Evolutionary conservation across 495 filamentous ascomycete genomes (phyloP).

Genomic region (Hyaloscypha variabilis): DNA sequence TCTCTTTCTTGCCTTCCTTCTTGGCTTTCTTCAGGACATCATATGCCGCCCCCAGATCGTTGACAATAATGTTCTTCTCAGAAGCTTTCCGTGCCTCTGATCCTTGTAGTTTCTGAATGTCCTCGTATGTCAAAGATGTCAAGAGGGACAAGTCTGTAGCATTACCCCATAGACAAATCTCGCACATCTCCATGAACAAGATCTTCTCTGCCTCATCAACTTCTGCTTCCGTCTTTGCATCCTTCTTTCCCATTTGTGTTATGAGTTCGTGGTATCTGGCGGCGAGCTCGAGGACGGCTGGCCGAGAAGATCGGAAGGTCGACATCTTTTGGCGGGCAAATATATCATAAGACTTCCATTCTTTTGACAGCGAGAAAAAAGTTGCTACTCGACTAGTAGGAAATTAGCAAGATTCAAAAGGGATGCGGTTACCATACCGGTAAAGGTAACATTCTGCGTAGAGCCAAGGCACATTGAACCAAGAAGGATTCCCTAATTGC

Average conservation of each 20-base stretch:
- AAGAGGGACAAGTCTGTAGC: constrained; percentile 93
- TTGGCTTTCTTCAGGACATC: constrained; percentile 66
- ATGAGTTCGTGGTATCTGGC: constrained; percentile 67
- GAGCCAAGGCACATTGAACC: constrained; percentile 86
- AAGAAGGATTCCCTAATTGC: constrained; percentile 70
- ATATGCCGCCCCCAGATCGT: constrained; percentile 78
- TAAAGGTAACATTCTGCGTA: constrained; percentile 95
- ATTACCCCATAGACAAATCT: constrained; percentile 98
- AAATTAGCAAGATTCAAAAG: constrained; percentile 11
- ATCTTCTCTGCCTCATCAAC: constrained; percentile 70
- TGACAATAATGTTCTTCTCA: constrained; percentile 87
- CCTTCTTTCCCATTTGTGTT: constrained; percentile 50
- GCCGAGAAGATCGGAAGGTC: constrained; percentile 90
- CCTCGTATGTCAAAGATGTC: constrained; percentile 88
- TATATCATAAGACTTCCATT: constrained; percentile 93
- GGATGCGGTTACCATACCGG: constrained; percentile 48
- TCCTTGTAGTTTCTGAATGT: constrained; percentile 94
- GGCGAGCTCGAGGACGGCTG: constrained; percentile 88
- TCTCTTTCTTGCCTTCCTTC: constrained; percentile 53
- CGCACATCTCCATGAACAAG: constrained; percentile 90
- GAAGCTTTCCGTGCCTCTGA: constrained; percentile 79
- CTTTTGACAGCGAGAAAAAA: constrained; percentile 71
- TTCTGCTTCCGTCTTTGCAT: constrained; percentile 27
- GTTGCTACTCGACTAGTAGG: constrained; percentile 69
- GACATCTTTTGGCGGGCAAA: constrained; percentile 90